Conservation (phyloP, 768 basidiomycete species). For the Coprinopsis strossmayeri region DNA sequence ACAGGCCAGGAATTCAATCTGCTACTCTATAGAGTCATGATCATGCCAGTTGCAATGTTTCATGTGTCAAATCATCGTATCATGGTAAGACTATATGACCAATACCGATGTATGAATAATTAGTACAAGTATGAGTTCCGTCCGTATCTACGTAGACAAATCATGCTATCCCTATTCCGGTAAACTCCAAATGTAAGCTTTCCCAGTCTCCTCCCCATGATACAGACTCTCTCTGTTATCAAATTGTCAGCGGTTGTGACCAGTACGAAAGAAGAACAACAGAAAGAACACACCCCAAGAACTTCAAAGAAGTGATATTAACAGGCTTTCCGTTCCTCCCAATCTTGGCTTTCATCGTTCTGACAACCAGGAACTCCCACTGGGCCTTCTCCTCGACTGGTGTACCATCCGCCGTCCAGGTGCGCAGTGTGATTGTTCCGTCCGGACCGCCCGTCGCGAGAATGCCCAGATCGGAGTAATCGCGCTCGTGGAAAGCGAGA, state of each 20-base stretch:
- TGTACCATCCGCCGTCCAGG: slow-evolving; percentile 78
- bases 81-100: too few relatives aligned
- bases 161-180: slow-evolving; percentile 47
- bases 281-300: slow-evolving; percentile 55
- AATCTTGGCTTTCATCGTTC: slow-evolving; percentile 57
- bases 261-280: background rate
- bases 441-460: slow-evolving; percentile 78
- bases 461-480: slow-evolving; percentile 71
- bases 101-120: too few relatives aligned
- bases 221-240: slow-evolving; percentile 47
- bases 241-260: background rate
- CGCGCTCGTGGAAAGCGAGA: slow-evolving; percentile 83
- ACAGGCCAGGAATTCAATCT: too few relatives aligned
- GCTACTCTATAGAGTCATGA: too few relatives aligned
- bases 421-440: slow-evolving; percentile 71
- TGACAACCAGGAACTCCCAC: slow-evolving; percentile 71
- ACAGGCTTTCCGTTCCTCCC: slow-evolving; percentile 37
- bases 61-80: too few relatives aligned
- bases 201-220: slow-evolving; percentile 61
- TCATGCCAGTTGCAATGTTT: too few relatives aligned
- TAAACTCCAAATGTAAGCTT: slow-evolving; percentile 49
- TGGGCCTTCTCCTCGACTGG: slow-evolving; percentile 56
- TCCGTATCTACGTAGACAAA: too few relatives aligned
- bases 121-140: too few relatives aligned
- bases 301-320: slow-evolving; percentile 71